These are phyloP conservation scores for Aspergillus heteromorphus DNA, from an alignment of 495 filamentous ascomycete genomes.

Conservation along the genomic window DNA sequence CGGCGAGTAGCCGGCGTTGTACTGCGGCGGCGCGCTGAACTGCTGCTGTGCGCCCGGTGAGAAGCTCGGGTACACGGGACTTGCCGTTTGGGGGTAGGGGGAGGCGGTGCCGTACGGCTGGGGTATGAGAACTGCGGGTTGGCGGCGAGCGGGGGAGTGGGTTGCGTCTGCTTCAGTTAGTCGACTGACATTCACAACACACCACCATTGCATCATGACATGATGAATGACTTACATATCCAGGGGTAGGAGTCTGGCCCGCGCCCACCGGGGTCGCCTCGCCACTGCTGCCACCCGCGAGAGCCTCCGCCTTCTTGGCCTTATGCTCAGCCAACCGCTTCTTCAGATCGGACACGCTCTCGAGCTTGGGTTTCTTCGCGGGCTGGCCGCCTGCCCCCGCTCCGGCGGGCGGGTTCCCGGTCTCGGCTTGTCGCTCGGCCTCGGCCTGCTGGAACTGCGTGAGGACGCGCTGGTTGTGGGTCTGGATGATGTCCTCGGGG, in stretches of 20 bases:
- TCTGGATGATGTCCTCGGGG: constrained; percentile 73
- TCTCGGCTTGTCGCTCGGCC: constrained; percentile 71
- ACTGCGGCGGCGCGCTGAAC: constrained; percentile 27
- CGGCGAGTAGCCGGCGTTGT: constrained; percentile 39
- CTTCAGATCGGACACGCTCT: constrained; percentile 71
- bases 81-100: constrained; percentile 39
- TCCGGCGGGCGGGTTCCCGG: constrained; percentile 75
- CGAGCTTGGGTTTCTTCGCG: constrained; percentile 75
- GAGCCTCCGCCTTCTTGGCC: constrained; percentile 60
- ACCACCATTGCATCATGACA: too few relatives aligned
- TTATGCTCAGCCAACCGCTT: constrained; percentile 77
- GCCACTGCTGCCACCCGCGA: constrained; percentile 52
- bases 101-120: constrained; percentile 34
- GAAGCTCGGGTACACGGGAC: constrained; percentile 35
- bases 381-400: constrained; percentile 46
- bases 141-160: constrained; percentile 10
- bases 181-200: background rate
- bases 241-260: constrained; percentile 48
- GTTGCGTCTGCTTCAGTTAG: constrained; percentile 12
- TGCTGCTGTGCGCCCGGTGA: constrained; percentile 32
- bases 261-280: constrained; percentile 54
- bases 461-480: constrained; percentile 80
- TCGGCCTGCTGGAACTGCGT: constrained; percentile 79
- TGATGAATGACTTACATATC: constrained; percentile 55
- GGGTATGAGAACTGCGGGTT: constrained; percentile 31